Evolutionary conservation across 2,329 filamentous ascomycete species (phyloP).

Genomic region (Penicillium sp.): DNA sequence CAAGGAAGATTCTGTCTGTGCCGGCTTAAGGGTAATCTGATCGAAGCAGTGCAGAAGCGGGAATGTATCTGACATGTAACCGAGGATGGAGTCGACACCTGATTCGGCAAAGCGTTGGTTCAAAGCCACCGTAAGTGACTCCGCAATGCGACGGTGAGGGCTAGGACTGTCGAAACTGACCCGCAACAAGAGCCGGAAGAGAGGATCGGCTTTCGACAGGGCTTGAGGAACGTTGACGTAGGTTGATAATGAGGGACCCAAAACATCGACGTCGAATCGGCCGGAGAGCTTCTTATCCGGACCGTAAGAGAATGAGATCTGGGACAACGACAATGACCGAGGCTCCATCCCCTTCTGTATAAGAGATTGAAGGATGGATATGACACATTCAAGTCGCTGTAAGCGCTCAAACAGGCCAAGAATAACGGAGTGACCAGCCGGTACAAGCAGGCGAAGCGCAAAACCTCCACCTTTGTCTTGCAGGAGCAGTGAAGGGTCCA

Average conservation of each 20-base stretch:
- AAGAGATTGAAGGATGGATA: constrained; percentile 35
- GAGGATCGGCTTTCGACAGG: constrained; percentile 19
- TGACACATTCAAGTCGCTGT: constrained; percentile 36
- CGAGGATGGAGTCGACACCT: constrained; percentile 29
- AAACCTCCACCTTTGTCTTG: constrained; percentile 33
- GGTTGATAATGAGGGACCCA: constrained; percentile 15
- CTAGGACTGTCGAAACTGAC: constrained; percentile 35
- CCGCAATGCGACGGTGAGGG: constrained; percentile 40
- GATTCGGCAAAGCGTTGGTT: constrained; percentile 30
- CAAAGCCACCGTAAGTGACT: constrained; percentile 34
- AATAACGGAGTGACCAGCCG: constrained; percentile 35
- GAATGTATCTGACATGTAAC: constrained; percentile 34
- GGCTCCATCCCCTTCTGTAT: constrained; percentile 30
- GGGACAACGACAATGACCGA: constrained; percentile 33
- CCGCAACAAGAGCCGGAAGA: constrained; percentile 28
- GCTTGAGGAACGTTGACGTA: constrained; percentile 22
- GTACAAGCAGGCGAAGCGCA: constrained; percentile 36
- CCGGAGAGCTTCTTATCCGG: constrained; percentile 26
- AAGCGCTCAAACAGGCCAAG: constrained; percentile 33
- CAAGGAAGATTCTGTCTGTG: constrained; percentile 19
- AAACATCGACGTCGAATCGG: constrained; percentile 29
- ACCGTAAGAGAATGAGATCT: constrained; percentile 35
- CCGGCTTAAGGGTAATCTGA: constrained; percentile 27
- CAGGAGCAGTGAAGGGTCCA: constrained; percentile 32
- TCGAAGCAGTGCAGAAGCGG: constrained; percentile 38